A percentile compares a stretch with the other conserved stretches of the same genome.
Evolutionary conservation across 2,329 filamentous ascomycete genomes (phyloP).

Genomic region (Fusarium siculi): DNA sequence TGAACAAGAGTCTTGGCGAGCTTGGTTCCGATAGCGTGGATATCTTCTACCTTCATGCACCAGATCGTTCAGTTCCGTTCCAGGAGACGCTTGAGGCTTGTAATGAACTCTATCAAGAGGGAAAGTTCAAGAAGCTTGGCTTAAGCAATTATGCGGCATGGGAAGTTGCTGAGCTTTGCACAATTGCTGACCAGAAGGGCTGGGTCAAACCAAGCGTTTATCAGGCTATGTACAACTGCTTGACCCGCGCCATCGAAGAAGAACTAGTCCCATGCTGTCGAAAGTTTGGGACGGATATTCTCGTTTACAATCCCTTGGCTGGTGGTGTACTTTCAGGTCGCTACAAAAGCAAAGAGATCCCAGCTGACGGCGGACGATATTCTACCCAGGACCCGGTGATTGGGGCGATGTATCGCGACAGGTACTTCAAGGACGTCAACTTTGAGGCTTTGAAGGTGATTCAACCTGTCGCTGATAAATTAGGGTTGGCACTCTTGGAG

Average conservation of each 20-base stretch:
- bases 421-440: slow-evolving; percentile 70
- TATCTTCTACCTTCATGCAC: slow-evolving; percentile 57
- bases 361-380: slow-evolving; percentile 37
- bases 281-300: slow-evolving; percentile 75
- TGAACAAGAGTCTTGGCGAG: neutral
- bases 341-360: slow-evolving; percentile 45
- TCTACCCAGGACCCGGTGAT: slow-evolving; percentile 32
- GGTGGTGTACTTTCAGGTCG: slow-evolving; percentile 77
- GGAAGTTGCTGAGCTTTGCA: slow-evolving; percentile 78
- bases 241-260: slow-evolving; percentile 58
- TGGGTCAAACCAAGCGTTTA: slow-evolving; percentile 79
- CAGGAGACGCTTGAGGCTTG: slow-evolving; percentile 74
- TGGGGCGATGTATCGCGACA: slow-evolving; percentile 6
- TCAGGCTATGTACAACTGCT: slow-evolving; percentile 73
- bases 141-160: slow-evolving; percentile 79
- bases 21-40: neutral
- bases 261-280: slow-evolving; percentile 53
- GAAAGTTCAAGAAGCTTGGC: slow-evolving; percentile 78
- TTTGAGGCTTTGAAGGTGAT: slow-evolving; percentile 70
- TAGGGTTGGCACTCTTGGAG: slow-evolving; percentile 73
- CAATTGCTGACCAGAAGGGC: slow-evolving; percentile 60
- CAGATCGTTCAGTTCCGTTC: slow-evolving; percentile 69
- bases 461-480: slow-evolving; percentile 70
- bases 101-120: slow-evolving; percentile 74
- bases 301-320: slow-evolving; percentile 77